Evolutionary conservation across 768 basidiomycete species (phyloP).

Genomic region (Cystofilobasidium macerans): DNA sequence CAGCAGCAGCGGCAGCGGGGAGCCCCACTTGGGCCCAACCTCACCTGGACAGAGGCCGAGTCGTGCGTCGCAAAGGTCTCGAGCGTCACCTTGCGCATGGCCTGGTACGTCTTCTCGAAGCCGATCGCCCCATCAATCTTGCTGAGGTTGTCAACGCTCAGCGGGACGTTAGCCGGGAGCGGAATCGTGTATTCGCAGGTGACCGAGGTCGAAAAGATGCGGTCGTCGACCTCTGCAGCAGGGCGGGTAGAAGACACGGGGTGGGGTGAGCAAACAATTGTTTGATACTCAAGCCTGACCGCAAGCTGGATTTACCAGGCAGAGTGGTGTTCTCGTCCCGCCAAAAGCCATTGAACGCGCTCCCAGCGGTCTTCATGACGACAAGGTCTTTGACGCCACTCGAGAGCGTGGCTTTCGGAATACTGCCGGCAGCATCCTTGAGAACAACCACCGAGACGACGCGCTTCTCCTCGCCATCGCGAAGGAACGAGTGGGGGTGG

Average conservation of each 20-base stretch:
- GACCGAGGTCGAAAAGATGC: constrained; percentile 80
- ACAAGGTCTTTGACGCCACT: constrained; percentile 63
- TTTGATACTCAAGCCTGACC: neutral
- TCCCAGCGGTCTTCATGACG: constrained; percentile 82
- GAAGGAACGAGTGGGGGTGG: constrained; percentile 70
- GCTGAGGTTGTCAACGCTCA: constrained; percentile 37
- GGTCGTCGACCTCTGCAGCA: constrained; percentile 64
- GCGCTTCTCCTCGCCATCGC: constrained; percentile 85
- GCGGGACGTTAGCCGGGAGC: constrained; percentile 33
- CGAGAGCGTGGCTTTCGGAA: constrained; percentile 47
- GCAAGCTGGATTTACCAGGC: constrained; percentile 15
- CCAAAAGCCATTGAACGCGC: constrained; percentile 67
- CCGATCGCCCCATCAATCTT: constrained; percentile 33
- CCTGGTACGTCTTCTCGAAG: constrained; percentile 40
- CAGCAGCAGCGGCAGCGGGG: neutral
- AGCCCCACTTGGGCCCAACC: constrained; percentile 27
- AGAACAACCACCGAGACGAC: constrained; percentile 51
- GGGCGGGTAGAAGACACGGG: too few species aligned
- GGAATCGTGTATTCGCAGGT: constrained; percentile 61
- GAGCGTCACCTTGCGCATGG: constrained; percentile 56
- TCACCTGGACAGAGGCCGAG: constrained; percentile 81
- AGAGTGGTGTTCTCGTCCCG: constrained; percentile 50
- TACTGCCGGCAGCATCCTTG: constrained; percentile 49
- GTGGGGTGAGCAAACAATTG: too few species aligned
- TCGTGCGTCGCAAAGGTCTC: constrained; percentile 76